Percentiles rank a stretch among this genome's conserved stretches.
Evolutionary conservation across 148 eudicot genomes (phyloP).

Genomic region (Silene uniflora): DNA sequence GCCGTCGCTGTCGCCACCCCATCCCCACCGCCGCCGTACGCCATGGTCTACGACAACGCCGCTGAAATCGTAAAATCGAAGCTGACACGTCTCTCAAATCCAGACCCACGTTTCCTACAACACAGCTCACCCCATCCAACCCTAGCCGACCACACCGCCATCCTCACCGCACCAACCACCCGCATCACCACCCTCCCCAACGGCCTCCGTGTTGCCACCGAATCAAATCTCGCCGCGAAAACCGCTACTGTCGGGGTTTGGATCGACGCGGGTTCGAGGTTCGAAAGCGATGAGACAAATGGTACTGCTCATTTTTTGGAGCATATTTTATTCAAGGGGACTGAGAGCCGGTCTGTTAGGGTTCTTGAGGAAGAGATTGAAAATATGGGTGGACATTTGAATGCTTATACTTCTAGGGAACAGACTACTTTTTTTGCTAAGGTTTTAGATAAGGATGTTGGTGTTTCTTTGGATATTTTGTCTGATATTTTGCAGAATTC

Average conservation of each 20-base stretch:
- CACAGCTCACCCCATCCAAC: constrained; percentile 70
- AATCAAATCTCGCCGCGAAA: constrained; percentile 40
- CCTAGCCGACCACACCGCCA: constrained; percentile 44
- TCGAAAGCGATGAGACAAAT: constrained; percentile 59
- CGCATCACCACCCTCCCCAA: constrained; percentile 57
- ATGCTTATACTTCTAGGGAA: constrained; percentile 85
- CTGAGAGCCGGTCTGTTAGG: constrained; percentile 45
- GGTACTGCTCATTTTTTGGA: constrained; percentile 81
- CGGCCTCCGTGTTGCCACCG: constrained; percentile 77
- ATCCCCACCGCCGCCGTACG: constrained; percentile 47
- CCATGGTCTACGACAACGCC: constrained; percentile 71
- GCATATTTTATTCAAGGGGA: constrained; percentile 83
- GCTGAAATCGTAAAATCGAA: constrained; percentile 57
- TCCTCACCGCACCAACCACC: constrained; percentile 55
- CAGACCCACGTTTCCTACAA: constrained; percentile 54
- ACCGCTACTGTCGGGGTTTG: constrained; percentile 91
- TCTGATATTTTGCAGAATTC: constrained; percentile 93
- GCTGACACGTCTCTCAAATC: constrained; percentile 44
- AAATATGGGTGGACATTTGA: constrained; percentile 88
- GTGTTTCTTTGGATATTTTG: constrained; percentile 61
- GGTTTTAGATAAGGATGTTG: constrained; percentile 62
- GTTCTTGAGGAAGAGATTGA: constrained; percentile 77
- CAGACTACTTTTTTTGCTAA: constrained; percentile 86
- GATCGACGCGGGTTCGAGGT: constrained; percentile 80
- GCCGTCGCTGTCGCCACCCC: not conserved